A percentile compares a stretch with the other conserved stretches of the same genome.
These are phyloP conservation scores for Gastrodia elata DNA, from an alignment of 106 monocot genomes.

Conservation along the genomic window DNA sequence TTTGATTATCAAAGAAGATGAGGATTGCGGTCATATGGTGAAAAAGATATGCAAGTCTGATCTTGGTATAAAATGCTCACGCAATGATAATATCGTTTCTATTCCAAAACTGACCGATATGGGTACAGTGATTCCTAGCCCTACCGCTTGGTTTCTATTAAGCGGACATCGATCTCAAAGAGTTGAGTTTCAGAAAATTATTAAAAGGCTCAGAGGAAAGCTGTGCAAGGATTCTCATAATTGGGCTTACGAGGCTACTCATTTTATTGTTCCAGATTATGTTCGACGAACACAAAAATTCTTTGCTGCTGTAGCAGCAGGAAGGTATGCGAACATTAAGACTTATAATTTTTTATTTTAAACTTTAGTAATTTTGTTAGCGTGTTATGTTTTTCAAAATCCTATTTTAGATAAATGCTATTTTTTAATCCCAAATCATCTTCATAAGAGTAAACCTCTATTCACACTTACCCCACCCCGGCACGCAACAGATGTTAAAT, in stretches of 20 bases:
- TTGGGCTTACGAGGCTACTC: constrained; percentile 91
- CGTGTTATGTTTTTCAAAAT: not conserved
- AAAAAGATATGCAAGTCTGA: not conserved
- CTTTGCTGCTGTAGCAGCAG: constrained; percentile 93
- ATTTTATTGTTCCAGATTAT: constrained; percentile 72
- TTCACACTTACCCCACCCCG: too few relatives aligned
- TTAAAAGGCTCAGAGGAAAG: constrained; percentile 51
- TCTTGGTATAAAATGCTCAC: not conserved
- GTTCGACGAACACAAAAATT: constrained; percentile 90
- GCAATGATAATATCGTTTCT: not conserved
- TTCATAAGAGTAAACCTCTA: not conserved
- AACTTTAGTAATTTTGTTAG: not conserved
- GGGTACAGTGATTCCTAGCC: constrained; percentile 12
- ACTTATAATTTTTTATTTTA: not conserved
- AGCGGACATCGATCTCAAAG: constrained; percentile 75
- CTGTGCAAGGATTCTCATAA: constrained; percentile 77
- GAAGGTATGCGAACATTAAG: constrained; percentile 46
- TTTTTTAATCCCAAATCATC: not conserved
- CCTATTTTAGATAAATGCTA: not conserved
- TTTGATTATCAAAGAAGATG: not conserved
- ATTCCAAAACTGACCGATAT: not conserved
- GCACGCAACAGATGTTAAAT: too few relatives aligned
- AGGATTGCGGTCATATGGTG: not conserved
- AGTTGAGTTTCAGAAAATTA: constrained; percentile 55
- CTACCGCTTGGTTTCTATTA: constrained; percentile 66